These are phyloP conservation scores for Leccinum cinnamomeum DNA, from an alignment of 1,284 basidiomycete species.

Conservation along the genomic window DNA sequence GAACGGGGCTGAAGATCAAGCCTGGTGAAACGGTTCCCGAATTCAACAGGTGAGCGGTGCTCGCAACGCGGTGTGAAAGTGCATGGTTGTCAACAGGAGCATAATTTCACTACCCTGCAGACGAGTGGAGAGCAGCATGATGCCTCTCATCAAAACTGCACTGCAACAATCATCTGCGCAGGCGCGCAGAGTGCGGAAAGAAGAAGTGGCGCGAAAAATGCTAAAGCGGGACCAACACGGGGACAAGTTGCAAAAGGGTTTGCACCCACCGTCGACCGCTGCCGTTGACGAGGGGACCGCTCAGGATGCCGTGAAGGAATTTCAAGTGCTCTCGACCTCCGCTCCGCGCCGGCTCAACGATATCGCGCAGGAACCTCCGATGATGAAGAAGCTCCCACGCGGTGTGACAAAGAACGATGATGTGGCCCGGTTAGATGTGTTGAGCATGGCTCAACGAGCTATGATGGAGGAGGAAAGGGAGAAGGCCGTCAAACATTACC, in stretches of 20 bases:
- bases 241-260: conserved; percentile 18
- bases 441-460: conserved; percentile 72
- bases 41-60: conserved; percentile 62
- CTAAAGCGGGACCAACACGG: conserved; percentile 19
- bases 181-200: conserved; percentile 47
- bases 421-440: conserved; percentile 42
- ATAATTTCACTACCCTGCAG: conserved; percentile 37
- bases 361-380: conserved; percentile 65
- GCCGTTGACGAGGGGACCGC: conserved; percentile 10
- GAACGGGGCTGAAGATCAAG: conserved; percentile 47
- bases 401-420: conserved; percentile 34
- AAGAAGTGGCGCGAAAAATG: conserved; percentile 36
- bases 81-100: conserved; percentile 9
- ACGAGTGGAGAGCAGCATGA: conserved; percentile 69
- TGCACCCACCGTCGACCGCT: conserved; percentile 18
- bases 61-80: conserved; percentile 8
- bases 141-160: conserved; percentile 59
- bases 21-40: conserved; percentile 70
- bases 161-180: conserved; percentile 56
- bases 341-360: conserved; percentile 67
- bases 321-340: conserved; percentile 52
- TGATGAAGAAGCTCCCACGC: conserved; percentile 44
- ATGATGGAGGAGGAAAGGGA: conserved; percentile 77
- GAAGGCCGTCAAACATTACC: conserved; percentile 62
- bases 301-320: conserved; percentile 48